Evolutionary conservation across 2,329 filamentous ascomycete genomes (phyloP).

Genomic region (Venturia nashicola): DNA sequence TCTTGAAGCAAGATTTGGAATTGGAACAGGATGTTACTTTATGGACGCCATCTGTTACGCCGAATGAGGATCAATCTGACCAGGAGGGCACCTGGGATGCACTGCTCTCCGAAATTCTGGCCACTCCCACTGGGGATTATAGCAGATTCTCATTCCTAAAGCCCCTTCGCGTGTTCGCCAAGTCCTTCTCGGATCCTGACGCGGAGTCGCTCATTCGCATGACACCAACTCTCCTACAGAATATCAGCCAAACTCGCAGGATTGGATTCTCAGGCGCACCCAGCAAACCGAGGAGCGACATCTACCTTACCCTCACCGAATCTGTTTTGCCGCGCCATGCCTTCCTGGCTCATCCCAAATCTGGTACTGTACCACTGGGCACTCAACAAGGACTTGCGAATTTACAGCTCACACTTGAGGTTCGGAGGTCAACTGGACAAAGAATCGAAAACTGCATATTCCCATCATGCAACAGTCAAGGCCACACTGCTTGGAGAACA

Average conservation of each 20-base stretch:
- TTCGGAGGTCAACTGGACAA: slow-evolving; percentile 65
- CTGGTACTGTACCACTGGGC: slow-evolving; percentile 65
- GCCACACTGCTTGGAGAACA: slow-evolving; percentile 78
- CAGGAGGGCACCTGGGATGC: slow-evolving; percentile 58
- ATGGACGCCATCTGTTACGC: slow-evolving; percentile 49
- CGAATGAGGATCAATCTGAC: slow-evolving; percentile 42
- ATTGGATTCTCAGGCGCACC: slow-evolving; percentile 92
- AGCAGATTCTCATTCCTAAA: slow-evolving; percentile 62
- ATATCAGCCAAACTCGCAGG: slow-evolving; percentile 68
- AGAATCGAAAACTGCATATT: slow-evolving; percentile 82
- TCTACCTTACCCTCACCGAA: slow-evolving; percentile 77
- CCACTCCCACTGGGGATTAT: slow-evolving; percentile 61
- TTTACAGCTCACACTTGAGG: slow-evolving; percentile 79
- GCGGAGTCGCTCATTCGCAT: slow-evolving; percentile 70
- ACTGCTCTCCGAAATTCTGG: slow-evolving; percentile 59
- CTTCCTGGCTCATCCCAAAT: slow-evolving; percentile 56
- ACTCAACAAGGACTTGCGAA: slow-evolving; percentile 55
- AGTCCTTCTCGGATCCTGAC: slow-evolving; percentile 65
- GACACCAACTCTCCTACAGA: slow-evolving; percentile 77
- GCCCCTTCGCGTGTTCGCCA: slow-evolving; percentile 66
- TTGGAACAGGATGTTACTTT: slow-evolving; percentile 64
- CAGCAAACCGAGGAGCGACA: slow-evolving; percentile 79
- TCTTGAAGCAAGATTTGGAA: slow-evolving; percentile 61
- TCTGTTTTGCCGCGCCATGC: slow-evolving; percentile 61
- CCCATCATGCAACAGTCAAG: slow-evolving; percentile 67